These are phyloP conservation scores for Cytospora leucostoma DNA, from an alignment of 2,329 filamentous ascomycete genomes.

Conservation along the genomic window DNA sequence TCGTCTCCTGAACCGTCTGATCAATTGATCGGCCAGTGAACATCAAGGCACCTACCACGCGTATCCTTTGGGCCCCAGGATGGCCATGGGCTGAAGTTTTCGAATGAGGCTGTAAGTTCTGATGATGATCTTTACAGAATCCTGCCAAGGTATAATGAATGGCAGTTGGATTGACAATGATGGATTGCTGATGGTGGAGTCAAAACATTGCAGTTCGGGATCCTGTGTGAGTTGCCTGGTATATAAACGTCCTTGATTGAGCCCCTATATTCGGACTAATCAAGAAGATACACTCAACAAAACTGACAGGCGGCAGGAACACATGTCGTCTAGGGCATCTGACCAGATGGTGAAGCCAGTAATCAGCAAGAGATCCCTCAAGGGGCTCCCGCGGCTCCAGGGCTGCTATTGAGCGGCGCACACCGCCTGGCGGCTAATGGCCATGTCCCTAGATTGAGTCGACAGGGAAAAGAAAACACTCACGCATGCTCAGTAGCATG, in stretches of 20 bases:
- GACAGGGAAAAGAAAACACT: constrained; percentile 10
- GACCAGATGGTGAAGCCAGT: constrained; percentile 7
- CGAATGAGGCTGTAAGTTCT: not conserved
- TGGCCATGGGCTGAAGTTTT: constrained; percentile 12
- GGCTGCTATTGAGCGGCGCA: constrained; percentile 7
- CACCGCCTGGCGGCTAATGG: constrained; percentile 13
- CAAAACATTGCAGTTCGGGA: not conserved
- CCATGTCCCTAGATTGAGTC: constrained; percentile 1
- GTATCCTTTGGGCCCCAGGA: constrained; percentile 24
- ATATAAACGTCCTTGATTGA: constrained; percentile 5
- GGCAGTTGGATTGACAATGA: not conserved
- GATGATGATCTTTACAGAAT: not conserved
- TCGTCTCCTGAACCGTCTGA: not conserved
- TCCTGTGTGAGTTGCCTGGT: not conserved
- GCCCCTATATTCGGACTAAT: not conserved
- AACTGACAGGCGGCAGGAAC: constrained; percentile 8
- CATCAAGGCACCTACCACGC: constrained; percentile 22
- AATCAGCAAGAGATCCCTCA: constrained; percentile 8
- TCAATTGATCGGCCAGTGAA: not conserved
- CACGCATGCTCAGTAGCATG: constrained; percentile 19
- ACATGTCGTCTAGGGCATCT: constrained; percentile 4
- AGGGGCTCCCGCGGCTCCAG: not conserved
- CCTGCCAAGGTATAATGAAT: constrained; percentile 1
- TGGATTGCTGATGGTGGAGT: not conserved
- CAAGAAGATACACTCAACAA: not conserved